phyloP scores from a whole-genome alignment of 23 red algal species.

The Pyropia yezoensis region DNA sequence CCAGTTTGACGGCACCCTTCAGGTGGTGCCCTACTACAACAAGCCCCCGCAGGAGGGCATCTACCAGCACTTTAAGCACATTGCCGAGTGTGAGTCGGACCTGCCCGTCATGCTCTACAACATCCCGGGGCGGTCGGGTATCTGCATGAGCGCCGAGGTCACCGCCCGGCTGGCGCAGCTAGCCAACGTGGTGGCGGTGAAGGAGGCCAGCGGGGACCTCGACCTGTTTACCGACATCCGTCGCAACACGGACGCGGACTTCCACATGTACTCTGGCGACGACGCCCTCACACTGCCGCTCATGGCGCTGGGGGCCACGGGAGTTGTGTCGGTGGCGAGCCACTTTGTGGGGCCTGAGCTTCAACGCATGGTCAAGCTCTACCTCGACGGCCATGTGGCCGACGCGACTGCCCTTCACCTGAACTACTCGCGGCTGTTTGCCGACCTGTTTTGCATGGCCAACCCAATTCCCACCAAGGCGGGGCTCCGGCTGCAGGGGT shows the following conservation, averaged over 20 bases:
- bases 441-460: slow-evolving; percentile 92
- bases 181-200: slow-evolving; percentile 79
- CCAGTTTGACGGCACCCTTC: slow-evolving; percentile 84
- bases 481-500: slow-evolving; percentile 75
- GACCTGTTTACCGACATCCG: slow-evolving; percentile 73
- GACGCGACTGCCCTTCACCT: slow-evolving; percentile 72
- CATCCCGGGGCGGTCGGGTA: slow-evolving; percentile 81
- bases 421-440: slow-evolving; percentile 68
- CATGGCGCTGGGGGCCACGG: slow-evolving; percentile 66
- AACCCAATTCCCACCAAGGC: slow-evolving; percentile 99
- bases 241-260: slow-evolving; percentile 42
- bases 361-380: slow-evolving; percentile 56
- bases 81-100: slow-evolving; percentile 80
- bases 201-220: slow-evolving; percentile 81
- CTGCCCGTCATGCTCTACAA: slow-evolving; percentile 99
- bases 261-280: slow-evolving; percentile 91
- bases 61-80: slow-evolving; percentile 81
- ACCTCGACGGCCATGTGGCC: slow-evolving; percentile 37
- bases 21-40: slow-evolving; percentile 99
- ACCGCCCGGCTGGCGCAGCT: slow-evolving; percentile 50
- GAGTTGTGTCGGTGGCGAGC: slow-evolving; percentile 87
- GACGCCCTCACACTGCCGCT: slow-evolving; percentile 87
- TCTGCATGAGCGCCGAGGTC: slow-evolving; percentile 76
- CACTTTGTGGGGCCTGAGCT: slow-evolving; percentile 88
- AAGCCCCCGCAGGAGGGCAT: slow-evolving; percentile 98